Conservation (phyloP, 2,329 filamentous ascomycete genomes). For the Passalora sequoiae region DNA sequence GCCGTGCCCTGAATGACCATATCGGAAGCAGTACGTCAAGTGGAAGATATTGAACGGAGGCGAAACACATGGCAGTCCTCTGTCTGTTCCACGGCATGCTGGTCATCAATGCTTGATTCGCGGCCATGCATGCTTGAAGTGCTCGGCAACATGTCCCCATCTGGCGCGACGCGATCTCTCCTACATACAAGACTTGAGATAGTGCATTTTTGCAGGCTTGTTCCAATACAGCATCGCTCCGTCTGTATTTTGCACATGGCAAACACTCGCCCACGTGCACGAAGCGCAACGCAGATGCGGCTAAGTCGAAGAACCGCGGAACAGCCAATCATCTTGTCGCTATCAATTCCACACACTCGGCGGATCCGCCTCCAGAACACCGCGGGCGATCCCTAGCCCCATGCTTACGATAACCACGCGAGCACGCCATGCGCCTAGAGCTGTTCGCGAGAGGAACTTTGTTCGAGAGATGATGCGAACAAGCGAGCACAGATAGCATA, state of each 20-base stretch:
- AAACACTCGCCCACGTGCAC: background rate
- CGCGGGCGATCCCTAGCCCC: too few species aligned
- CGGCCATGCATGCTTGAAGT: too few species aligned
- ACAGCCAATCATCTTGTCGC: background rate
- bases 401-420: background rate
- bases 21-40: too few species aligned
- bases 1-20: too few species aligned
- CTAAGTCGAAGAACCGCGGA: background rate
- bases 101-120: too few species aligned
- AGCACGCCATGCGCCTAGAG: conserved; percentile 5
- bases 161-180: too few species aligned
- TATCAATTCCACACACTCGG: background rate
- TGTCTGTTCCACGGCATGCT: too few species aligned
- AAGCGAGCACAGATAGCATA: background rate
- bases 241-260: background rate
- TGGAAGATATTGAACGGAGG: too few species aligned
- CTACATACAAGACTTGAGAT: too few species aligned
- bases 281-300: background rate
- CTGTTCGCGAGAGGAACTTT: background rate
- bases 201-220: too few species aligned
- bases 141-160: too few species aligned
- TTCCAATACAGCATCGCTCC: background rate
- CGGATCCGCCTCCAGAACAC: background rate
- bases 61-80: too few species aligned
- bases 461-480: background rate